Evolutionary conservation across 2,329 filamentous ascomycete genomes (phyloP), one percentile per base, ranked within the genome.

Genomic region (Podosphaera xanthii): DNA sequence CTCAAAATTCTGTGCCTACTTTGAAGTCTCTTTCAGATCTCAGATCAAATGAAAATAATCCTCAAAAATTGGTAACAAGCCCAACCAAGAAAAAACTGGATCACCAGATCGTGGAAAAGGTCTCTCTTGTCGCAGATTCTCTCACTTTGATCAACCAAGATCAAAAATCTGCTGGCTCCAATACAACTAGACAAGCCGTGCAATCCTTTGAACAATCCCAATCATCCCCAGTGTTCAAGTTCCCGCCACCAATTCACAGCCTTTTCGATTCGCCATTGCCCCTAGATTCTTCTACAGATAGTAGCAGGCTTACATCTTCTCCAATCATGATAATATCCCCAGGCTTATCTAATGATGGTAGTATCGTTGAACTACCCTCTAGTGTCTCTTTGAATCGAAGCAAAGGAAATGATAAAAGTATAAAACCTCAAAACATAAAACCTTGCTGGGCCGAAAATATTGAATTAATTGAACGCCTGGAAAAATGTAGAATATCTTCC

Each of bases 1-100:
- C 22, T 22, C 22, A 64, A 9, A 70, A 70, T 59, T 59, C 63
- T 48, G 56, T 60, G n/a, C 61, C 22, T 22, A 22, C 22, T 22
- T 22, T 22, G 22, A 22, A 22, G 22, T 22, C 22, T 22, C 22
- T 22, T 22, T 22, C 22, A 22, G 22, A 22, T 22, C 22, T 22
- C 22, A 22, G 22, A 22, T 22, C 22, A 22, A 22, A 22, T 22
- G 22, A 22, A 22, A 22, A 22, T 22, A 22, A 22, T 22, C 22
- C 22, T 22, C 22, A 22, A 22, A 22, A 22, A 22, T 22, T 22
- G 22, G 22, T 22, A 22, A 22, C 22, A 22, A 22, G 1, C 22
- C 22, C 22, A 22, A 22, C 22, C 22, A 22, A 22, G 22, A 22
- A 22, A 22, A 22, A 22, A 22, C 22, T 22, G 22, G 22, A 22